phyloP scores from a whole-genome alignment of 2,329 filamentous ascomycete species.

The Penicillium corylophilum region DNA sequence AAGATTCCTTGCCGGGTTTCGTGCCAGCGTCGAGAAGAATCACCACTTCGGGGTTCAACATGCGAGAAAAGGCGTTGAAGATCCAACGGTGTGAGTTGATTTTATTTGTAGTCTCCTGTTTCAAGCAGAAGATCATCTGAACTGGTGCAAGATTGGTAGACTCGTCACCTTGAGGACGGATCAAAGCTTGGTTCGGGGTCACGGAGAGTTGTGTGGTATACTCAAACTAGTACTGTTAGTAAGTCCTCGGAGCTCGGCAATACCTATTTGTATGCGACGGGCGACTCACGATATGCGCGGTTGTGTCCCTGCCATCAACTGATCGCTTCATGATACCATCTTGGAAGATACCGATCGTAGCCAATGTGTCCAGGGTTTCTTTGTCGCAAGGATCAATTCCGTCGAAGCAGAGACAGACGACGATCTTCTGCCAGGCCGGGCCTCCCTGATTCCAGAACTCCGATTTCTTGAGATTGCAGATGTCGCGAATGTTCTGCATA shows the following conservation, averaged over 20 bases:
- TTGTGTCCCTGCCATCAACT: conserved; percentile 91
- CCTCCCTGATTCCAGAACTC: conserved; percentile 99
- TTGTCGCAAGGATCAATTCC: conserved; percentile 97
- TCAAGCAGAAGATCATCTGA: conserved; percentile 98
- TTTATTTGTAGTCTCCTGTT: conserved; percentile 98
- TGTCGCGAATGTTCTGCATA: conserved; percentile 97
- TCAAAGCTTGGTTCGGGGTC: conserved; percentile 89
- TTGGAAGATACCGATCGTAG: conserved; percentile 91
- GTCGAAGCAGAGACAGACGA: conserved; percentile 92
- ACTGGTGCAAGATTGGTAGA: conserved; percentile 83
- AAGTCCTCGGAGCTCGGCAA: too few species aligned
- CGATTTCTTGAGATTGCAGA: conserved; percentile 96
- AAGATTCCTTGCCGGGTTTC: conserved; percentile 86
- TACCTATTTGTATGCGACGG: too few species aligned
- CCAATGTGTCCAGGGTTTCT: conserved; percentile 84
- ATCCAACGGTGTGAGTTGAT: conserved; percentile 99
- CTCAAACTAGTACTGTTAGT: conserved; percentile 60
- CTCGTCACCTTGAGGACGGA: conserved; percentile 81
- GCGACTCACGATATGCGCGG: conserved; percentile 68
- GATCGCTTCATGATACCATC: conserved; percentile 98
- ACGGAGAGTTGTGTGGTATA: conserved; percentile 97
- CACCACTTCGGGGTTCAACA: conserved; percentile 92
- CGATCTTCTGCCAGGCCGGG: conserved; percentile 98
- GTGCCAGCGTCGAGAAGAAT: conserved; percentile 95
- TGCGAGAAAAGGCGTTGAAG: conserved; percentile 93